Evolutionary conservation across 2,329 filamentous ascomycete species (phyloP).

Genomic region (Colletotrichum spaethianum): DNA sequence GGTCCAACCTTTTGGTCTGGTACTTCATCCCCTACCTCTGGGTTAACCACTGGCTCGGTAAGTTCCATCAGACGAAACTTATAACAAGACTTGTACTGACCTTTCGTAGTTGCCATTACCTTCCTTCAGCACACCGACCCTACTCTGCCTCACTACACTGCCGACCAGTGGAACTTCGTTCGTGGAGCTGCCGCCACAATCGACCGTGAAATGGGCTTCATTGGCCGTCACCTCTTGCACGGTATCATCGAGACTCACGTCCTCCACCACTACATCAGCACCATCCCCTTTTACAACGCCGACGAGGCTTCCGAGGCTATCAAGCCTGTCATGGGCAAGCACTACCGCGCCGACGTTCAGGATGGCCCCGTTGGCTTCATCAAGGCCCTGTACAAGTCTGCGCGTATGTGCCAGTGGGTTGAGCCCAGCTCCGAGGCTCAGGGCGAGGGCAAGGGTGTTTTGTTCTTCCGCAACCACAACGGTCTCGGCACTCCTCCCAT

Average conservation of each 20-base stretch:
- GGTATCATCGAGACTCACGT: conserved; percentile 99
- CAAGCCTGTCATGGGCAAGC: conserved; percentile 92
- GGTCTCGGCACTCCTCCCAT: conserved; percentile 75
- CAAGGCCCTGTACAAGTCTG: conserved; percentile 82
- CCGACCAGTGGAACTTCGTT: conserved; percentile 90
- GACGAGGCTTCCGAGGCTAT: conserved; percentile 67
- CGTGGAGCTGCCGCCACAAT: conserved; percentile 96
- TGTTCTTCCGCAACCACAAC: conserved; percentile 97
- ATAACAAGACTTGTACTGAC: too few relatives aligned
- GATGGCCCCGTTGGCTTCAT: conserved; percentile 88
- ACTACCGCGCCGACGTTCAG: conserved; percentile 89
- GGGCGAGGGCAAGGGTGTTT: conserved; percentile 85
- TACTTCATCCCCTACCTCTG: conserved; percentile 96
- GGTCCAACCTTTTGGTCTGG: conserved; percentile 91
- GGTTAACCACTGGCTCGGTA: conserved; percentile 99
- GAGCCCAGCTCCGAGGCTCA: conserved; percentile 88
- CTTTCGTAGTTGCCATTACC: conserved; percentile 90
- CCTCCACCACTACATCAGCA: conserved; percentile 96
- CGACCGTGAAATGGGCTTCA: conserved; percentile 96
- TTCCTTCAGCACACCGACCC: conserved; percentile 98
- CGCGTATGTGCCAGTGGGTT: conserved; percentile 96
- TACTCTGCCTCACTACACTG: conserved; percentile 91
- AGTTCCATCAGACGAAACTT: conserved; percentile 55
- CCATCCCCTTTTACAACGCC: conserved; percentile 87
- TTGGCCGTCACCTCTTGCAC: conserved; percentile 91